These are phyloP conservation scores for Chaetomium strumarium DNA, from an alignment of 2,329 filamentous ascomycete species.

Conservation along the genomic window DNA sequence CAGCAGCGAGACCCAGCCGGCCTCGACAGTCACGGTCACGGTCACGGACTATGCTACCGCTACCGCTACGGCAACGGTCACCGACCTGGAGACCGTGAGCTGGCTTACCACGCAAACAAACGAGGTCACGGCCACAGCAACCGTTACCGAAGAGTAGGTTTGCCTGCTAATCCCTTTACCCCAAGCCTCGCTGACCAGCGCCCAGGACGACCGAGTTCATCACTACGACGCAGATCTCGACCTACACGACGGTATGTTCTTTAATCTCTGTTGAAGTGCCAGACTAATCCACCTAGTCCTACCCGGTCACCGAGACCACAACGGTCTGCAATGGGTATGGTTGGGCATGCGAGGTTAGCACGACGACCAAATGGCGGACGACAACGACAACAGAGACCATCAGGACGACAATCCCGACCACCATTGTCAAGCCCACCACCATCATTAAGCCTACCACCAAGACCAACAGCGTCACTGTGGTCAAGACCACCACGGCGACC, in stretches of 20 bases:
- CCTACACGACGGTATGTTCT: slow-evolving; percentile 18
- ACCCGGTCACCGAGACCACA: slow-evolving; percentile 19
- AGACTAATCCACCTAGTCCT: slow-evolving; percentile 17
- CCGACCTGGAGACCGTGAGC: slow-evolving; percentile 3
- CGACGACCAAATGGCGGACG: slow-evolving; percentile 19
- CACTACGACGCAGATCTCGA: slow-evolving; percentile 15
- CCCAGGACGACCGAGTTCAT: slow-evolving; percentile 14
- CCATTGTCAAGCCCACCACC: slow-evolving; percentile 5
- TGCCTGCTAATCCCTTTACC: not conserved
- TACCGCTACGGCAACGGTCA: not conserved
- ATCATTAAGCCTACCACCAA: not conserved
- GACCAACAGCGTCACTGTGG: slow-evolving; percentile 1
- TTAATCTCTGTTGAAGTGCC: not conserved
- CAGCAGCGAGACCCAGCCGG: not conserved
- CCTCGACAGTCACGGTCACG: not conserved
- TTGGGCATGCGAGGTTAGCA: slow-evolving; percentile 17
- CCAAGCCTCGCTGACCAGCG: not conserved
- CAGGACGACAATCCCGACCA: slow-evolving; percentile 3
- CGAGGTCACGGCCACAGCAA: slow-evolving; percentile 13
- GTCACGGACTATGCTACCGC: not conserved
- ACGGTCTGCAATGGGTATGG: slow-evolving; percentile 18
- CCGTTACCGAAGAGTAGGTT: slow-evolving; percentile 1
- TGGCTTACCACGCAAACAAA: slow-evolving; percentile 10
- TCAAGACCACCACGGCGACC: slow-evolving; percentile 2
- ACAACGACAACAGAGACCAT: slow-evolving; percentile 10